Base-by-base conservation (phyloP, 148 eudicot genomes). In the Limonium bicolor region DNA sequence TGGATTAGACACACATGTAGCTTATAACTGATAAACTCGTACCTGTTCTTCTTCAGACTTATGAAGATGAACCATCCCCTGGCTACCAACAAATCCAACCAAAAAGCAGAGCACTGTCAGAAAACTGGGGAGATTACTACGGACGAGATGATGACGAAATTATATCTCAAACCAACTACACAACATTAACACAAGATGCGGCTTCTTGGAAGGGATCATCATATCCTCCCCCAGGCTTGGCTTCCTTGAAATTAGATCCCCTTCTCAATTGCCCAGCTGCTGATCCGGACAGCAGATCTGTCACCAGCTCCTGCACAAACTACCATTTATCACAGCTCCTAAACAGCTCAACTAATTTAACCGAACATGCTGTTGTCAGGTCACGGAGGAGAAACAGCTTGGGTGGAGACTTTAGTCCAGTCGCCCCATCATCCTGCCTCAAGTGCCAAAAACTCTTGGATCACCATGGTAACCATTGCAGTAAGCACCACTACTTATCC, bases 51-150 rank as follows among this genome's bases (percentile, higher is more conserved):
- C 29, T 42, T 27, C 78, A 88, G 96, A 82, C 74, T 59, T 88
- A 88, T 53, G 90, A 77, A 54, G 94, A 83, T 49, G 90, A 79
- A 29, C 80, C 74, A 31, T 48, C 74, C 8, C 76, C 83, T 7
- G 79, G 86, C 31, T 77, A 74, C 51, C 66, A 52, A 25, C 75
- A 72, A 54, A 24, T 74, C 21, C 75, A 58, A 24, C 40, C 58
- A 32, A 69, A 70, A 15, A 67, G 47, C 50, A 73, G 47, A 51
- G 51, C 63, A n/a, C 36, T 69, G 24, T 29, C 82, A 7, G 80
- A 68, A 35, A 67, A 27, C 34, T 25, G 59, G 43, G 78, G 93
- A 77, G 73, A 66, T 3, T 74, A 70, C 16, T 70, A 59, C 45
- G 69, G 62, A 46, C 39, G 54, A 25, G 45, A 51, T 31, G 65